Evolutionary conservation across 108 stramenopile genomes (phyloP), one percentile per base, ranked within the genome.

Genomic region (Nitzschia sp.): DNA sequence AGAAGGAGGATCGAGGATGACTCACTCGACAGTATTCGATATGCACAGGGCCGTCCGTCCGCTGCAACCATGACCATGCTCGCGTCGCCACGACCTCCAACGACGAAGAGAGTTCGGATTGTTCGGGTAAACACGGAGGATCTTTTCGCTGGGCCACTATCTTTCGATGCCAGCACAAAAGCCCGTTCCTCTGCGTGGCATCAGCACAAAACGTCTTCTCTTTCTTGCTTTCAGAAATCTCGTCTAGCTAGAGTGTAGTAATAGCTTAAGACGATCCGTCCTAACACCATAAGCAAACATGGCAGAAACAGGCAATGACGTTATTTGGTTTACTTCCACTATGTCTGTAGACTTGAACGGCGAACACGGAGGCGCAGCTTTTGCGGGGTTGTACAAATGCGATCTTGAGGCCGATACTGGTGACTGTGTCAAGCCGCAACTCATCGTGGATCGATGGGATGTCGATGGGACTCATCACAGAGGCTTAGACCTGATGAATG

Each of bases 251-350:
- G n/a, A n/a, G n/a, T n/a, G n/a, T n/a, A n/a, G n/a, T n/a, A n/a
- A n/a, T n/a, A n/a, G n/a, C n/a, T n/a, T n/a, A n/a, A n/a, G n/a
- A n/a, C n/a, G n/a, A n/a, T n/a, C n/a, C n/a, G n/a, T n/a, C n/a
- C n/a, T n/a, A n/a, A n/a, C n/a, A n/a, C n/a, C n/a, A n/a, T n/a
- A n/a, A n/a, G n/a, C n/a, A n/a, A n/a, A n/a, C n/a, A n/a, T n/a
- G n/a, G n/a, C n/a, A n/a, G n/a, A n/a, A n/a, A n/a, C n/a, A n/a
- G n/a, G n/a, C n/a, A n/a, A n/a, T n/a, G n/a, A n/a, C n/a, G n/a
- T n/a, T n/a, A n/a, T 61, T 5, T 61, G 33, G 23, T 61, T 38
- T 21, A 61, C 60, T 17, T 61, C 60, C 5, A 34, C 60, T 2
- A 21, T 3, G 13, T 61, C 60, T 3, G 9, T 13, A 5, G 31